Conservation (phyloP, 257 asterid species). For the Mitragyna speciosa region DNA sequence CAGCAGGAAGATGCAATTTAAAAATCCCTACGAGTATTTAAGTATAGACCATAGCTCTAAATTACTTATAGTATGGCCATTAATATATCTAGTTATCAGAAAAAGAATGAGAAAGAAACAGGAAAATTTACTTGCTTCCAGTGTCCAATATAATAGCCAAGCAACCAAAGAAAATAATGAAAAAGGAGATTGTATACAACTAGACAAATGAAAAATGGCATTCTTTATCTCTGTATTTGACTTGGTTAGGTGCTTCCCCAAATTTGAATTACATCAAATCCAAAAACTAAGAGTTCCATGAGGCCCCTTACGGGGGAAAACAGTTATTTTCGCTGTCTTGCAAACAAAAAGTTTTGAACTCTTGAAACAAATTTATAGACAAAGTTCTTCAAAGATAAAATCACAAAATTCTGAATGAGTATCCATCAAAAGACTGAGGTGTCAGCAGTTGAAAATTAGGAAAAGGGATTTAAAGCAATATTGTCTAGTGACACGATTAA, state of each 20-base stretch:
- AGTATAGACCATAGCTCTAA: neutral
- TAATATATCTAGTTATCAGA: neutral
- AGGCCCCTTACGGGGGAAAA: neutral
- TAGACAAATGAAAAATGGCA: neutral
- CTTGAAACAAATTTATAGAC: neutral
- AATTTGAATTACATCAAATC: neutral
- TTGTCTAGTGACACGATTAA: no score
- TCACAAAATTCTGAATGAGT: neutral
- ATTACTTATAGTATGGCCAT: neutral
- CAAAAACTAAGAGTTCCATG: no score
- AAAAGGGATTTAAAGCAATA: neutral
- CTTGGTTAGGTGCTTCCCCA: neutral
- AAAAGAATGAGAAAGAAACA: no score
- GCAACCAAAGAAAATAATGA: neutral
- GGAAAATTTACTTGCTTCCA: no score
- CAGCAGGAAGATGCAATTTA: no score
- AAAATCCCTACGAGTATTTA: no score
- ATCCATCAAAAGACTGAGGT: neutral
- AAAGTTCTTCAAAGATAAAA: neutral
- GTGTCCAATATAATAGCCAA: no score
- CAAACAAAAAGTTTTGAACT: neutral
- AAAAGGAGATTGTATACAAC: neutral
- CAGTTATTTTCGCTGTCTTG: no score
- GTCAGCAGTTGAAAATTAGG: conserved; percentile 2
- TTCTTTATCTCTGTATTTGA: neutral